Evolutionary conservation across 2,329 filamentous ascomycete genomes (phyloP), one percentile per base, ranked within the genome.

Genomic region (Cercospora zeina): DNA sequence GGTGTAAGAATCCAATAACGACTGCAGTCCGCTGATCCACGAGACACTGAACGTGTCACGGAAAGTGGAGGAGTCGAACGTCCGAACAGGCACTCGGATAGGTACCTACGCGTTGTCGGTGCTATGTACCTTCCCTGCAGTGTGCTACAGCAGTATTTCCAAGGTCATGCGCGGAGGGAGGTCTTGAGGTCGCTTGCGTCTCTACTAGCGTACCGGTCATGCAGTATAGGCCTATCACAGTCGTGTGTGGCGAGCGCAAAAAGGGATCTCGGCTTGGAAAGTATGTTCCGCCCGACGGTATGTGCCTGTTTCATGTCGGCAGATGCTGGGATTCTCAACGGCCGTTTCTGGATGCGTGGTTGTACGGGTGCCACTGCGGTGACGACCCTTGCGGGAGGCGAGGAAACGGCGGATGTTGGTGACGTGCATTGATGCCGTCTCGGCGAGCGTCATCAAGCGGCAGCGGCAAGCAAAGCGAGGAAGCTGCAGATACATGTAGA

Each of bases 271-370:
- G 42, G 24, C 42, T n/a, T 27, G 19, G 19, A 13, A 49, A 8
- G 42, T 49, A 27, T 49, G 42, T 47, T 24, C 19, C 21, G 21
- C 42, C 30, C 30, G 9, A 31, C 9, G 30, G 9, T 34, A 8
- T 34, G 42, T 49, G 24, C 42, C 42, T 49, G 42, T 49, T 49
- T 49, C 42, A 49, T 49, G 42, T 30, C 24, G 2, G 42, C n/a
- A 27, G 42, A 49, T 49, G 42, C 42, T 49, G 49, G 31, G 31
- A 34, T 14, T 14, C 31, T 53, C 49, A 53, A 53, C 49, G 49
- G 49, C 34, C 49, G 49, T 53, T 31, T 34, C 49, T 34, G 49
- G 49, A 16, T 14, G 14, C 49, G 49, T 53, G 49, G 49, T 34
- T 34, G 49, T 34, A 34, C 49, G 49, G 49, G 49, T 53, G 49